Base-by-base conservation (phyloP, 441 rosid species). In the Theobroma grandiflorum region DNA sequence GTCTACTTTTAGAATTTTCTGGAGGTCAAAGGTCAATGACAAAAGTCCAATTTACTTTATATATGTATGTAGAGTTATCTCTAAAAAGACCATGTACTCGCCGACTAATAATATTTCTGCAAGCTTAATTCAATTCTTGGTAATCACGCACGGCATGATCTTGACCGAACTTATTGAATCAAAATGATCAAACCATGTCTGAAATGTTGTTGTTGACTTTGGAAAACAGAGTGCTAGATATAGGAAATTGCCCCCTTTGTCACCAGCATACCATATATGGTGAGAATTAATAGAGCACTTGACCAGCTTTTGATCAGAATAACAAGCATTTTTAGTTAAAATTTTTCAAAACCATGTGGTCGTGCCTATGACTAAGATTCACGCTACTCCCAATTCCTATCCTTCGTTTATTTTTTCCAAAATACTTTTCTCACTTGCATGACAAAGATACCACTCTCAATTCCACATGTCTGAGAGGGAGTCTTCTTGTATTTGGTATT, bases 91-190 rank as follows among this genome's bases (percentile, higher is more conserved):
- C 31, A 26, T 26, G 31, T 0, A 26, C 31, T 26, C 31, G 6
- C 47, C 8, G 8, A 43, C 47, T 3, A 40, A 40, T 40, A 2
- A 40, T 45, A 8, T 45, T 45, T 6, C 49, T 45, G 55, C 55
- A 14, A 50, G 15, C 1, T 49, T 49, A 4, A 3, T 49, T 11
- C 20, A 58, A 20, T 22, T 58, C 2, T 2, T 8, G 8, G 22
- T 0, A 11, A 11, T 31, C 67, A 62, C 9, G 67, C 66, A 43
- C 31, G 7, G 37, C 12, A 11, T 42, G 75, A 33, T 37, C 15
- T 55, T 74, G 79, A 80, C 67, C 58, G n/a, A 73, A 53, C 74
- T 47, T 2, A 33, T 53, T 15, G 65, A 58, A 74, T 58, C n/a
- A 61, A 26, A 4, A 47, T 47, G 26, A 61, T 61, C 38, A 59